Evolutionary conservation across 2,329 filamentous ascomycete species (phyloP).

Genomic region (Thielaviopsis musarum): DNA sequence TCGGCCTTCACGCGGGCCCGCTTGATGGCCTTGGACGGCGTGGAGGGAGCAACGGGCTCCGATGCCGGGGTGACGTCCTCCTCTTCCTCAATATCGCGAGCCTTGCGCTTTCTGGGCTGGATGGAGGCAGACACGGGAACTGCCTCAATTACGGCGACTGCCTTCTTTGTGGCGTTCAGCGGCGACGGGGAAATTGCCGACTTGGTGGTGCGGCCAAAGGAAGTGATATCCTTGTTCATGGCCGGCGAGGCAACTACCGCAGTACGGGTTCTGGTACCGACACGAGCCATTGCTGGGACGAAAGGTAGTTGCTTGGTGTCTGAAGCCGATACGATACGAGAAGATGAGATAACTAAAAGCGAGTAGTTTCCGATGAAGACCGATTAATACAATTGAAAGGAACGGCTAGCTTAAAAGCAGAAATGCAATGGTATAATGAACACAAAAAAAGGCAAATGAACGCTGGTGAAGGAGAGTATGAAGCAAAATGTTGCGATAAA

Average conservation of each 20-base stretch:
- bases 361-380: background rate
- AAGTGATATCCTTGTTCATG: constrained; percentile 5
- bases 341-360: background rate
- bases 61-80: constrained; percentile 16
- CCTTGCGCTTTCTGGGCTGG: constrained; percentile 24
- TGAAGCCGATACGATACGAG: background rate
- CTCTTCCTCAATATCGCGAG: constrained; percentile 13
- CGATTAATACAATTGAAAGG: background rate
- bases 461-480: background rate
- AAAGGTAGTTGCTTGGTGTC: background rate
- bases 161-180: constrained; percentile 21
- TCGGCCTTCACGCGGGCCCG: constrained; percentile 11
- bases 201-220: constrained; percentile 14
- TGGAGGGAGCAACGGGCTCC: background rate
- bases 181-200: constrained; percentile 8
- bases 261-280: constrained; percentile 9
- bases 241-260: constrained; percentile 7
- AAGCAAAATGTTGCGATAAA: background rate
- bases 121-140: constrained; percentile 15
- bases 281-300: constrained; percentile 8
- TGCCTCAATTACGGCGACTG: constrained; percentile 16
- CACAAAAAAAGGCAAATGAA: background rate
- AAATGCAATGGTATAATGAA: background rate
- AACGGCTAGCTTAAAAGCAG: background rate
- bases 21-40: constrained; percentile 10